A percentile compares a stretch with the other conserved stretches of the same genome.
phyloP scores from a whole-genome alignment of 495 filamentous ascomycete genomes.

The Neurospora sp. region DNA sequence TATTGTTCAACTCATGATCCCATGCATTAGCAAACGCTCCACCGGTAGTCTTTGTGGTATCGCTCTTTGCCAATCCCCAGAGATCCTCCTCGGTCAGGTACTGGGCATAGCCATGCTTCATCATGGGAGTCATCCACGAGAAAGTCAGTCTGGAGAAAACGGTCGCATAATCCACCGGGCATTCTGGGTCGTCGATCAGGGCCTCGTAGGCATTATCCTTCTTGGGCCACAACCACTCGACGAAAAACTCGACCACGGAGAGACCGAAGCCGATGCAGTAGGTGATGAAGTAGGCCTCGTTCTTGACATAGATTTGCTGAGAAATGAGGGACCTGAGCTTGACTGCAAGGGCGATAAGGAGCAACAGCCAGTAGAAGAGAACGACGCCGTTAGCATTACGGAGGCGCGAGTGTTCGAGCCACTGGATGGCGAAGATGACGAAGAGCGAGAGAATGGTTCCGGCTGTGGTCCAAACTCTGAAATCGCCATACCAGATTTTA shows the following conservation, averaged over 20 bases:
- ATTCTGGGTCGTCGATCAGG: constrained; percentile 77
- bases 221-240: constrained; percentile 93
- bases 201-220: constrained; percentile 73
- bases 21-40: constrained; percentile 62
- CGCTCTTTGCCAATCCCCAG: constrained; percentile 77
- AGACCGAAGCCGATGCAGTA: constrained; percentile 69
- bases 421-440: constrained; percentile 79
- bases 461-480: constrained; percentile 83
- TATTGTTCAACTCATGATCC: constrained; percentile 64
- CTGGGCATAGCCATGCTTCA: constrained; percentile 88
- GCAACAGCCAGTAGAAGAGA: constrained; percentile 91
- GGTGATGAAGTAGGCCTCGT: constrained; percentile 65
- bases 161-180: constrained; percentile 87
- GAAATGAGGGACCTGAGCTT: constrained; percentile 84
- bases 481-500: constrained; percentile 66
- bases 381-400: constrained; percentile 88
- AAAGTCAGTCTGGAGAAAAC: constrained; percentile 93
- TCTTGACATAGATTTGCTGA: constrained; percentile 55
- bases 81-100: constrained; percentile 94
- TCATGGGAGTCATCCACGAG: constrained; percentile 97
- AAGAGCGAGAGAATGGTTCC: constrained; percentile 66
- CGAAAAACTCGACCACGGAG: constrained; percentile 59
- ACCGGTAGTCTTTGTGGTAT: constrained; percentile 65
- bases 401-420: constrained; percentile 81
- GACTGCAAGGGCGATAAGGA: constrained; percentile 68